Conservation (phyloP, 1,284 basidiomycete genomes). For the Sporisorium scitamineum region DNA sequence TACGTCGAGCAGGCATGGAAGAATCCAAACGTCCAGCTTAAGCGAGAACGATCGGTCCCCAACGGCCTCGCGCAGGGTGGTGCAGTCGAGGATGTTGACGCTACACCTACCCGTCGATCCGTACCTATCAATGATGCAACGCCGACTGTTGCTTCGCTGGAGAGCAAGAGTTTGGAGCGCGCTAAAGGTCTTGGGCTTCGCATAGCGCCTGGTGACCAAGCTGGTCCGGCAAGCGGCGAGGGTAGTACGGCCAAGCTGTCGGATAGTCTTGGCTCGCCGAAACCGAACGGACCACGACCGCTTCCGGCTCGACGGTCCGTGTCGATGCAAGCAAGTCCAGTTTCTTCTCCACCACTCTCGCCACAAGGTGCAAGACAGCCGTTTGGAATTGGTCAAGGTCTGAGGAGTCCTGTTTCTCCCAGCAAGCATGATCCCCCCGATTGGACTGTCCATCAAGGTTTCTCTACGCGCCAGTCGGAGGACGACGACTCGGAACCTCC, state of each 20-base stretch:
- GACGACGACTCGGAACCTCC: slow-evolving; percentile 2
- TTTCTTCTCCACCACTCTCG: slow-evolving; percentile 23
- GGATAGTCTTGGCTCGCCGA: slow-evolving; percentile 20
- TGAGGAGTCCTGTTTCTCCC: slow-evolving; percentile 11
- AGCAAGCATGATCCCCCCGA: not conserved
- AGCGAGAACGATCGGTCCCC: not conserved
- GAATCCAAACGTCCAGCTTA: slow-evolving; percentile 1
- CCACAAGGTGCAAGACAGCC: slow-evolving; percentile 4
- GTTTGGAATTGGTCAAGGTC: too few species aligned
- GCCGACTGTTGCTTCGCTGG: not conserved
- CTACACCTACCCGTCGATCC: slow-evolving; percentile 21
- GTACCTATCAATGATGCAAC: not conserved
- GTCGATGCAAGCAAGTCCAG: slow-evolving; percentile 21
- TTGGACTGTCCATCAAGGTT: slow-evolving; percentile 1
- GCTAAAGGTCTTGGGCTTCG: slow-evolving; percentile 13
- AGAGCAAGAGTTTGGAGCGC: slow-evolving; percentile 7
- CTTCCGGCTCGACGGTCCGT: slow-evolving; percentile 29
- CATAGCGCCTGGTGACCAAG: slow-evolving; percentile 7
- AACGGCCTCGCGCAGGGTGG: not conserved
- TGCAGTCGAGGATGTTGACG: slow-evolving; percentile 15
- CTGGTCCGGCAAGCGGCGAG: not conserved
- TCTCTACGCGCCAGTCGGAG: not conserved
- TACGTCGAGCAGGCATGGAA: slow-evolving; percentile 50
- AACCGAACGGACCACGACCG: slow-evolving; percentile 29
- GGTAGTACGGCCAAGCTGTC: slow-evolving; percentile 3